phyloP scores from a whole-genome alignment of 176 grass and related monocot species.

The Bolboschoenus planiculmis region DNA sequence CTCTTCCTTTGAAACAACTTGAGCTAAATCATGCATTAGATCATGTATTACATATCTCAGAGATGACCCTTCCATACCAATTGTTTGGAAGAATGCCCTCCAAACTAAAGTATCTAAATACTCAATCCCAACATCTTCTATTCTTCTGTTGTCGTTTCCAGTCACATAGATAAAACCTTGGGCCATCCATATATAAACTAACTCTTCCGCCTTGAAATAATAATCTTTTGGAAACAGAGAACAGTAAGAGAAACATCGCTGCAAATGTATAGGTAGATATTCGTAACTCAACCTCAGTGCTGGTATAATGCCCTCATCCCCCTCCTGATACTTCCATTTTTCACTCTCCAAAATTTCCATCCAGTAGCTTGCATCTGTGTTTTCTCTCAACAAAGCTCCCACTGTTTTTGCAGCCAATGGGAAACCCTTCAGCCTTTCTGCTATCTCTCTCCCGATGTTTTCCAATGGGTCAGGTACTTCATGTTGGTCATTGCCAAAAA shows the following conservation, averaged over 20 bases:
- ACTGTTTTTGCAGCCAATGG: constrained; percentile 43
- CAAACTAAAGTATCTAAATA: constrained; percentile 33
- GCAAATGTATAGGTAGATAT: too few species aligned
- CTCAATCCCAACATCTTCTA: constrained; percentile 30
- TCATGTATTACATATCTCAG: not conserved
- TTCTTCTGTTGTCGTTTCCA: not conserved
- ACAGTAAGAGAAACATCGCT: too few species aligned
- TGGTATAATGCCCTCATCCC: not conserved
- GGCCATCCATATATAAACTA: too few species aligned
- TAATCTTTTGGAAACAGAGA: too few species aligned
- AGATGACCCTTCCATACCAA: not conserved
- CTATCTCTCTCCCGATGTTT: constrained; percentile 13
- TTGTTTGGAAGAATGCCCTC: constrained; percentile 17
- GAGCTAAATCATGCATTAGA: constrained; percentile 24
- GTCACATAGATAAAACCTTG: not conserved
- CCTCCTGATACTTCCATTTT: constrained; percentile 19
- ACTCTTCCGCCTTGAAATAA: too few species aligned
- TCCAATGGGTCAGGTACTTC: not conserved
- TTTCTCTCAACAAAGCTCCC: constrained; percentile 10
- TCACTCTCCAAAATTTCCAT: constrained; percentile 1
- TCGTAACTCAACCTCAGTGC: too few species aligned
- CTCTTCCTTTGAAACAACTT: constrained; percentile 21
- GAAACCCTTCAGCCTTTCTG: constrained; percentile 9
- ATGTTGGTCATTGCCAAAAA: constrained; percentile 24
- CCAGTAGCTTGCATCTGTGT: constrained; percentile 9